Base-by-base conservation (phyloP, 257 asterid species). In the Apocynum venetum region DNA sequence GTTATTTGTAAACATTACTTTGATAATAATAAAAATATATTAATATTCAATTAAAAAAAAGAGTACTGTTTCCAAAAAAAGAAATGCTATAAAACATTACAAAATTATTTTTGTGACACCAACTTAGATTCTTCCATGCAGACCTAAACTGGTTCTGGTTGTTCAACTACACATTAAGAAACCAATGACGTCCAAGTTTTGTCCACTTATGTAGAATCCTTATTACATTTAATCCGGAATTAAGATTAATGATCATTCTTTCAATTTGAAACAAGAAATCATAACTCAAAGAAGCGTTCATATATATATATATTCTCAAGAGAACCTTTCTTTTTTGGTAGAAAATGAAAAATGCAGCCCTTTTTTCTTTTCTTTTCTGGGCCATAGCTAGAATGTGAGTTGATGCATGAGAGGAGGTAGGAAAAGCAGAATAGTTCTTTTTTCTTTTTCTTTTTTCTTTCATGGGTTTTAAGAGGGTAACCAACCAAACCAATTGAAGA, bases 401-500 rank as follows among this genome's bases (percentile, higher is more conserved):
- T 46, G 49, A 46, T 46, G 7, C 49, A 46, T 46, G 49, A 46
- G 48, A 46, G 31, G 31, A 25, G 31, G 31, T 17, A 17, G 31
- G 31, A 5, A 55, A 17, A 55, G n/a, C 31, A 19, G n/a, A 13
- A 14, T 53, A 52, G 3, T 55, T 14, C 17, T 57, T 4, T 57
- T 4, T 57, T 12, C 13, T 2, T 53, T 53, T 53, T 14, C 0
- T 25, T 25, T 25, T 25, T 25, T 25, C 31, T 25, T 25, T 25
- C 31, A 55, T 76, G 76, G 44, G 83, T 76, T 66, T 79, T 76
- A 53, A 44, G 79, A 59, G 51, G 83, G 76, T 80, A 20, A 80
- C 84, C 86, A 80, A 83, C 86, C 86, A 77, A 77, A 77, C 80
- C 84, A 67, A 77, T 60, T 47, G 56, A 64, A 68, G 43, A 10